Conservation (phyloP, 2,329 filamentous ascomycete genomes). For the Dothistroma pini region DNA sequence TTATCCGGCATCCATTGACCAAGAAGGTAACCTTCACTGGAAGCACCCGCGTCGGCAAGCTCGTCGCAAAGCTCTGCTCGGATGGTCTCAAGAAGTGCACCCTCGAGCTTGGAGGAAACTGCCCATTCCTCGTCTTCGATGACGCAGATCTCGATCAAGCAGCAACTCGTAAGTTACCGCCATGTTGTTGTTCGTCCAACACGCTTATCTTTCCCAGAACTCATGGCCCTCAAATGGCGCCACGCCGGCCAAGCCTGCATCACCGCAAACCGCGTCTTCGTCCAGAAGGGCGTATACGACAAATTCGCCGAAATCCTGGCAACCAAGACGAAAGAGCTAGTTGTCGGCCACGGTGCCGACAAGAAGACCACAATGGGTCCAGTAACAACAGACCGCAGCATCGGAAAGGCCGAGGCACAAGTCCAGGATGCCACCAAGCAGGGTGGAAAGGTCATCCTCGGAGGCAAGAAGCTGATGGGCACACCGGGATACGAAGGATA, state of each 20-base stretch:
- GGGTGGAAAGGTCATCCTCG: conserved; percentile 62
- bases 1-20: conserved; percentile 55
- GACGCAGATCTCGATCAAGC: conserved; percentile 60
- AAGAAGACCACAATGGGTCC: conserved; percentile 59
- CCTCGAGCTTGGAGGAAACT: conserved; percentile 62
- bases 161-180: conserved; percentile 40
- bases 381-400: conserved; percentile 53
- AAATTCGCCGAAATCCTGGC: conserved; percentile 56
- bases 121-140: conserved; percentile 62
- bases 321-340: conserved; percentile 51
- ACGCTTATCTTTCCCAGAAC: conserved; percentile 28
- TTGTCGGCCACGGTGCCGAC: conserved; percentile 59
- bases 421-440: conserved; percentile 58
- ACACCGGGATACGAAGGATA: conserved; percentile 52
- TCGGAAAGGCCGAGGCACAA: conserved; percentile 57
- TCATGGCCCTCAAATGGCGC: conserved; percentile 52
- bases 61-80: conserved; percentile 58
- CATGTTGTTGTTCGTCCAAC: not conserved
- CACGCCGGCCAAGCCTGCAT: conserved; percentile 64
- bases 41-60: conserved; percentile 58
- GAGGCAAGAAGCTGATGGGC: conserved; percentile 48
- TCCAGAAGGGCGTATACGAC: conserved; percentile 61
- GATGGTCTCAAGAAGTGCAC: conserved; percentile 62
- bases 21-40: conserved; percentile 63
- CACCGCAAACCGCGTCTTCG: conserved; percentile 62